phyloP scores from a whole-genome alignment of 148 eudicot species.

The Rhododendron williamsianum region DNA sequence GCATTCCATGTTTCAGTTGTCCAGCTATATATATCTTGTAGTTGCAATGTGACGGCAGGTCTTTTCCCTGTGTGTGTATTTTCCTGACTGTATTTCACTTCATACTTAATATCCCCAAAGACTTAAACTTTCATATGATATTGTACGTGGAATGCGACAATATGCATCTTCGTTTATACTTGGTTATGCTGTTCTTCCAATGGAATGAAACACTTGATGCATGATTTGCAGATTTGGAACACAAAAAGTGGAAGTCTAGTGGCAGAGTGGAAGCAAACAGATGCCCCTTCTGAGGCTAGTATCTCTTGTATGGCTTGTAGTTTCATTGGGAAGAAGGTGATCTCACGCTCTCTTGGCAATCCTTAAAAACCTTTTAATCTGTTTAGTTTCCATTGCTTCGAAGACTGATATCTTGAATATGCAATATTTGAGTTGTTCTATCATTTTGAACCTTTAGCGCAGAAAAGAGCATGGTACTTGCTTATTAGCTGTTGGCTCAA shows the following conservation, averaged over 20 bases:
- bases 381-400: not conserved
- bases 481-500: conserved; percentile 28
- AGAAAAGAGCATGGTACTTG: conserved; percentile 24
- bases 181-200: not conserved
- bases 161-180: not conserved
- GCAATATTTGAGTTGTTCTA: not conserved
- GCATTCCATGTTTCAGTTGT: not conserved
- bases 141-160: not conserved
- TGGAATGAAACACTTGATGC: not conserved
- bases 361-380: not conserved
- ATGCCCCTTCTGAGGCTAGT: conserved; percentile 4
- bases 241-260: conserved; percentile 26
- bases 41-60: not conserved
- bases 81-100: no score
- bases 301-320: conserved; percentile 34
- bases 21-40: not conserved
- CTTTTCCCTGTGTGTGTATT: no score
- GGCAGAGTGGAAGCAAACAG: conserved; percentile 24
- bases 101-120: no score
- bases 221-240: conserved; percentile 26
- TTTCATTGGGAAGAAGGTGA: conserved; percentile 29
- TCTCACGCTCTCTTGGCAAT: not conserved
- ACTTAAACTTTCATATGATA: not conserved
- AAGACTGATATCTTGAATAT: not conserved
- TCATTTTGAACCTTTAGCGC: conserved; percentile 15